Evolutionary conservation across 139 green algal species (phyloP).

Genomic region (Chlamydomonas sp.): DNA sequence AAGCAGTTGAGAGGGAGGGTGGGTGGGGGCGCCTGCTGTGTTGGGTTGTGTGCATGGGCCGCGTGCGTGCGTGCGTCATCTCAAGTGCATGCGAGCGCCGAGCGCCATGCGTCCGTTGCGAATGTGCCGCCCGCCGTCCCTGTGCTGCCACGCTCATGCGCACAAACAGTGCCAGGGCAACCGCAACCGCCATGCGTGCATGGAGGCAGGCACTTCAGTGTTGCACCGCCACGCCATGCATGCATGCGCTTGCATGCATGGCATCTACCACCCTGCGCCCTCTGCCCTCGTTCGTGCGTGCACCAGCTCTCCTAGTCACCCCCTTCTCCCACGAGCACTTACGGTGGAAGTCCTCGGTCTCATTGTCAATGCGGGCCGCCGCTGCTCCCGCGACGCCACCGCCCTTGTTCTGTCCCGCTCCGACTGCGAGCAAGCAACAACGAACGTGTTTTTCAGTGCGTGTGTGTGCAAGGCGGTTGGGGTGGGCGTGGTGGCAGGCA

Average conservation of each 20-base stretch:
- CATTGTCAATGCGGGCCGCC: slow-evolving; percentile 73
- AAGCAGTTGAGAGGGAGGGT: neutral
- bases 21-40: neutral
- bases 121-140: no score
- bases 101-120: no score
- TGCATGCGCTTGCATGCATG: no score
- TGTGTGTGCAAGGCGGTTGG: neutral
- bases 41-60: neutral
- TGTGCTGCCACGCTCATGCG: no score
- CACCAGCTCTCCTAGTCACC: no score
- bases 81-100: no score
- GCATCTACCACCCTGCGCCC: no score
- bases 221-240: no score
- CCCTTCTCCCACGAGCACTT: no score
- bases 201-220: neutral
- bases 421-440: slow-evolving; percentile 20
- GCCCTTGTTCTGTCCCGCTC: slow-evolving; percentile 34
- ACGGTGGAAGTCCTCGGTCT: slow-evolving; percentile 80
- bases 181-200: neutral
- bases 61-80: neutral
- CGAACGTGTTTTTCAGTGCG: neutral
- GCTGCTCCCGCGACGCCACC: slow-evolving; percentile 29
- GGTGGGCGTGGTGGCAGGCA: slow-evolving; percentile 4
- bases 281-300: no score
- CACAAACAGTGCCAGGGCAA: slow-evolving; percentile 2